Evolutionary conservation across 805 yeast genomes (phyloP).

Genomic region (Candida vaughaniae): DNA sequence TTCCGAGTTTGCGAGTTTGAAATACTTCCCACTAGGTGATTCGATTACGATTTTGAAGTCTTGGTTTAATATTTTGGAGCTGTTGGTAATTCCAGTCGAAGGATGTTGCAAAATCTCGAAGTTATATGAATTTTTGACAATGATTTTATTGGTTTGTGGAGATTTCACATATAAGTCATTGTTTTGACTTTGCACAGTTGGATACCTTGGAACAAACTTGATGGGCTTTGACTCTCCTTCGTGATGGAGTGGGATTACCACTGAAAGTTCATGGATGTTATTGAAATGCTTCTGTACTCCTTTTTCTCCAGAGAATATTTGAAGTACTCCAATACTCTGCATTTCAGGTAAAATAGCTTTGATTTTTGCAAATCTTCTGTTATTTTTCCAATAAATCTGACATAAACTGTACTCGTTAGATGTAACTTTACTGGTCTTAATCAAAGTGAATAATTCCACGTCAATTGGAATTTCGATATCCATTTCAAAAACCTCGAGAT

Average conservation of each 20-base stretch:
- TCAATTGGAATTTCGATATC: constrained; percentile 70
- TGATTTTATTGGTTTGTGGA: constrained; percentile 73
- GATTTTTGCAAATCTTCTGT: constrained; percentile 64
- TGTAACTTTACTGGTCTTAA: constrained; percentile 51
- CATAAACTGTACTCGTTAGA: constrained; percentile 59
- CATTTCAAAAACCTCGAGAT: constrained; percentile 76
- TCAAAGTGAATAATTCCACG: constrained; percentile 62
- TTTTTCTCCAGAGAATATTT: constrained; percentile 68
- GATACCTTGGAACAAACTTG: constrained; percentile 69
- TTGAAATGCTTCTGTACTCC: constrained; percentile 58
- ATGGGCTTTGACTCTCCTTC: constrained; percentile 60
- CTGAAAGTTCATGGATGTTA: constrained; percentile 64
- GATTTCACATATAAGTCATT: constrained; percentile 80
- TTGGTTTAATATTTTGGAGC: constrained; percentile 31
- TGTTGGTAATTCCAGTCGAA: constrained; percentile 44
- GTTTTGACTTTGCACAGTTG: constrained; percentile 64
- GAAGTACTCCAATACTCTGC: constrained; percentile 67
- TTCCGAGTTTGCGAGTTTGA: constrained; percentile 54
- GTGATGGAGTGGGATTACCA: constrained; percentile 75
- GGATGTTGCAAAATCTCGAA: constrained; percentile 68
- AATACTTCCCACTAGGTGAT: constrained; percentile 80
- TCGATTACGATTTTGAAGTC: constrained; percentile 67
- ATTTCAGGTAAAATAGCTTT: constrained; percentile 78
- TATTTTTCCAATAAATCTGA: constrained; percentile 73
- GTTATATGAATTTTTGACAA: constrained; percentile 55